Evolutionary conservation across 495 filamentous ascomycete species (phyloP).

Genomic region (Trichoderma asperelloides): DNA sequence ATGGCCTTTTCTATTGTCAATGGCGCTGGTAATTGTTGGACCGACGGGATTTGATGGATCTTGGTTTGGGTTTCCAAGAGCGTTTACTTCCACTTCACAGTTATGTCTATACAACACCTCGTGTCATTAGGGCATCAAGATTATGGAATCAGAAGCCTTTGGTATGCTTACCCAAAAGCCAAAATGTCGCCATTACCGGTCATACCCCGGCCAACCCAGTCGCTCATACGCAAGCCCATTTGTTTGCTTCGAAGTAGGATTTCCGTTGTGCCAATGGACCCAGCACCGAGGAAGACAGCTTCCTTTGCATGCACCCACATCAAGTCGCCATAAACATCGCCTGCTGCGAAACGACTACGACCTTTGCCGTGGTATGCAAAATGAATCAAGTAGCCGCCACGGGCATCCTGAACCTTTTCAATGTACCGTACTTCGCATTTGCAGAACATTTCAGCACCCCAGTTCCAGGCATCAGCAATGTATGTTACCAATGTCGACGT

Average conservation of each 20-base stretch:
- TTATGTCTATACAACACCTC: slow-evolving; percentile 38
- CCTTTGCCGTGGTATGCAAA: slow-evolving; percentile 58
- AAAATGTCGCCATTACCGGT: slow-evolving; percentile 62
- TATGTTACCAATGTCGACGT: slow-evolving; percentile 57
- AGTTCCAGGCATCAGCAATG: slow-evolving; percentile 65
- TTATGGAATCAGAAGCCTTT: background rate
- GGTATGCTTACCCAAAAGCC: slow-evolving; percentile 43
- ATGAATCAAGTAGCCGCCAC: slow-evolving; percentile 51
- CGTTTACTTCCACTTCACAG: slow-evolving; percentile 45
- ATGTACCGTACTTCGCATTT: slow-evolving; percentile 61
- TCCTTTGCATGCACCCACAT: slow-evolving; percentile 61
- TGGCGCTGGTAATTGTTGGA: slow-evolving; percentile 55
- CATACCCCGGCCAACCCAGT: slow-evolving; percentile 50
- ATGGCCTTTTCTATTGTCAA: slow-evolving; percentile 48
- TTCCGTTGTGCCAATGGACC: slow-evolving; percentile 54
- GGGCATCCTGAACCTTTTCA: slow-evolving; percentile 36
- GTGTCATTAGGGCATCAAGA: background rate
- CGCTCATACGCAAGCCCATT: slow-evolving; percentile 49
- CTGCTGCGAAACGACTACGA: slow-evolving; percentile 42
- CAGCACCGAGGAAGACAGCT: slow-evolving; percentile 53
- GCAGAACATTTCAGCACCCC: slow-evolving; percentile 67
- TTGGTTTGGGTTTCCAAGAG: slow-evolving; percentile 40
- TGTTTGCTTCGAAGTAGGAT: slow-evolving; percentile 56
- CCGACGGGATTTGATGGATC: slow-evolving; percentile 46
- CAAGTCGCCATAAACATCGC: slow-evolving; percentile 49